Conservation (phyloP, 768 basidiomycete species). For the Boletus patriciae region DNA sequence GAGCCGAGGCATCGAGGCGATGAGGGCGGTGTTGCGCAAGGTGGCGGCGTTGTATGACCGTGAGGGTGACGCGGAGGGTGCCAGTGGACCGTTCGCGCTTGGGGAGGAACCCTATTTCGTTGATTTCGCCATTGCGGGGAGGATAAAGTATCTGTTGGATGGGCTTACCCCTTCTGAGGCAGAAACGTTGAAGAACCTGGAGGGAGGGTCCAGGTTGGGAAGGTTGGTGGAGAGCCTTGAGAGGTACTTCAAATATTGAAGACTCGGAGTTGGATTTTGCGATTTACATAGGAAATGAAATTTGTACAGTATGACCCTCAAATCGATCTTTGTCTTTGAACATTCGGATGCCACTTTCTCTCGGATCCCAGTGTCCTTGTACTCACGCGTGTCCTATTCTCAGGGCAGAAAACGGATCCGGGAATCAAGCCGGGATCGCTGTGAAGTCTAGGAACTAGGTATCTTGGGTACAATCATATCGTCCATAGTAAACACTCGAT, state of each 20-base stretch:
- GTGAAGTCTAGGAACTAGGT: too few relatives aligned
- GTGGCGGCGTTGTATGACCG: constrained; percentile 14
- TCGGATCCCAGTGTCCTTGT: too few relatives aligned
- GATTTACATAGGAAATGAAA: too few relatives aligned
- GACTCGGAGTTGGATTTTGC: too few relatives aligned
- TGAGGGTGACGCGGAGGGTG: neutral
- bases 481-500: too few relatives aligned
- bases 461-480: too few relatives aligned
- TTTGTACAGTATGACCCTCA: too few relatives aligned
- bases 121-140: constrained; percentile 24
- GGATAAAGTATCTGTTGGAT: constrained; percentile 12
- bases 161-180: constrained; percentile 12
- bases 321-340: too few relatives aligned
- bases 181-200: constrained; percentile 4
- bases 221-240: constrained; percentile 18
- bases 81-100: neutral
- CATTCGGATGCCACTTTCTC: too few relatives aligned
- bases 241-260: constrained; percentile 14
- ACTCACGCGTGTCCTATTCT: too few relatives aligned
- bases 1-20: constrained; percentile 3
- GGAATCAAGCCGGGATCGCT: too few relatives aligned
- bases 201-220: constrained; percentile 10
- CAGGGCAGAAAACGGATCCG: too few relatives aligned
- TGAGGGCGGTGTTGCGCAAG: constrained; percentile 31
- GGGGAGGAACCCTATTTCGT: constrained; percentile 20